Evolutionary conservation across 1,139 yeast species (phyloP).

Genomic region (Sugiyamaella xylanicola): DNA sequence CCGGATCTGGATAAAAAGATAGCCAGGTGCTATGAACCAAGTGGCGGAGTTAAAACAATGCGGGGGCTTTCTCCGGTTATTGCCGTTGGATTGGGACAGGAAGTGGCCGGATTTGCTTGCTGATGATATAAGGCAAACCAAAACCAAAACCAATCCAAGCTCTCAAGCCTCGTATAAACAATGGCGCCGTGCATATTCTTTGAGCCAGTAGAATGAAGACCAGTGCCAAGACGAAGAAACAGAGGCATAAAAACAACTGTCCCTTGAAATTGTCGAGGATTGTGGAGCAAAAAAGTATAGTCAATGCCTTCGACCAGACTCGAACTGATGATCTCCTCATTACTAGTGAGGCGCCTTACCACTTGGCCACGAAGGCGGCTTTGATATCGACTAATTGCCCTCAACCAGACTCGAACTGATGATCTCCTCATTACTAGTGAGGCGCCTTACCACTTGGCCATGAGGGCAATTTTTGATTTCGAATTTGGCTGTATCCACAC

Average conservation of each 20-base stretch:
- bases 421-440: constrained; percentile 21
- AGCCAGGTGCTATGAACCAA: neutral
- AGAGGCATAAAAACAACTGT: no score
- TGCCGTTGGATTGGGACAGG: neutral
- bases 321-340: constrained; percentile 18
- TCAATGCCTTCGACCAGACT: constrained; percentile 19
- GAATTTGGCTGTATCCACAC: no score
- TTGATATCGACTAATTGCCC: neutral
- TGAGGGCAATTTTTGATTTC: constrained; percentile 13
- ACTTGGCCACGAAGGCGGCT: constrained; percentile 20
- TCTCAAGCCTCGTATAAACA: no score
- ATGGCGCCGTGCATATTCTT: no score
- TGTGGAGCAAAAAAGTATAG: neutral
- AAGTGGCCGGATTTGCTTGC: neutral
- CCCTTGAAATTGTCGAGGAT: neutral
- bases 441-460: constrained; percentile 23
- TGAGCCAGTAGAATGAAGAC: no score
- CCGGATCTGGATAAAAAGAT: neutral
- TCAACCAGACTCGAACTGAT: constrained; percentile 16
- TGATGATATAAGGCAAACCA: no score
- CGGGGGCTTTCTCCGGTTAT: neutral
- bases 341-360: constrained; percentile 23
- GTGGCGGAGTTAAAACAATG: neutral
- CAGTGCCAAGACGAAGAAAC: no score
- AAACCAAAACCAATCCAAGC: no score